Conservation (phyloP, 75 land plant species). For the Ceratopteris richardii region DNA sequence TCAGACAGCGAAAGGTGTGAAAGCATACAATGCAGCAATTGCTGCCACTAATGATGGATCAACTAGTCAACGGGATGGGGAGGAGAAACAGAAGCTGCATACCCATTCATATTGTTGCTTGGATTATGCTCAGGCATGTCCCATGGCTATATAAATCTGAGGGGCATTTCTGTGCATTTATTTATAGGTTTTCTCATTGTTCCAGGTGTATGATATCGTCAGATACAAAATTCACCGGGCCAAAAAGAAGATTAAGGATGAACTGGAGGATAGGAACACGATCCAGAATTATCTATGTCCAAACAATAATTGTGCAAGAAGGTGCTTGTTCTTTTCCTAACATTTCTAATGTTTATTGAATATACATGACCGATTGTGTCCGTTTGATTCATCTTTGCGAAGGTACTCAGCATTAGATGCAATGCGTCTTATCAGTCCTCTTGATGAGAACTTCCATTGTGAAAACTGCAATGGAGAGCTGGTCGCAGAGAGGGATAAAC, state of each 20-base stretch:
- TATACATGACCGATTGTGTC: neutral
- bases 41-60: conserved; percentile 74
- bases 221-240: conserved; percentile 82
- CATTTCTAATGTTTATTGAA: neutral
- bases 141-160: no score
- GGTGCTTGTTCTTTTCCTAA: conserved; percentile 1
- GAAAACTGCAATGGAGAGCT: no score
- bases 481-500: conserved; percentile 80
- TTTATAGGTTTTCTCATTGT: neutral
- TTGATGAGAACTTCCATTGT: conserved; percentile 69
- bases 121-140: conserved; percentile 99
- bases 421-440: conserved; percentile 39
- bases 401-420: conserved; percentile 94
- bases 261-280: conserved; percentile 80
- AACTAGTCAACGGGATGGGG: conserved; percentile 48
- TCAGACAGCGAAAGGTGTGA: conserved; percentile 89
- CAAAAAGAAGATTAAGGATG: conserved; percentile 89
- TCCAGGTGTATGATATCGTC: conserved; percentile 84
- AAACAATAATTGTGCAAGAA: conserved; percentile 38
- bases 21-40: conserved; percentile 70
- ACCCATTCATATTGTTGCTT: conserved; percentile 94
- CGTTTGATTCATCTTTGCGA: neutral
- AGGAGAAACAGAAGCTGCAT: conserved; percentile 82
- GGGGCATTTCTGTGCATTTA: neutral
- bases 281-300: conserved; percentile 92